Percentiles rank a stretch among this genome's conserved stretches.
Conservation (phyloP, 345 rosid species). For the Gossypium arboreum region DNA sequence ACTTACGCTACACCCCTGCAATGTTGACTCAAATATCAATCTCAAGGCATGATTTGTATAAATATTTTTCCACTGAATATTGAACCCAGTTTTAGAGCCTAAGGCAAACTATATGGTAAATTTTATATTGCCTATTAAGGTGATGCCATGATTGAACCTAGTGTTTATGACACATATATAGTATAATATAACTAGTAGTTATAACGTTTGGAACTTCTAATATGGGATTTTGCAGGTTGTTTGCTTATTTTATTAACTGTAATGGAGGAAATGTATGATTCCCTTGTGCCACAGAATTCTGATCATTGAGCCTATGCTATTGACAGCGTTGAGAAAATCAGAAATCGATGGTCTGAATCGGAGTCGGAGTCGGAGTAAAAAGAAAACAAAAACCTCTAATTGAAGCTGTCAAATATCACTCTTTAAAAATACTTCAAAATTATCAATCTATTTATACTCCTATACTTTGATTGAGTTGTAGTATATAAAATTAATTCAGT, state of each 20-base stretch:
- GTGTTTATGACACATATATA: neutral
- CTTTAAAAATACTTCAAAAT: no score
- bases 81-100: neutral
- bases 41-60: neutral
- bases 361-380: no score
- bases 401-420: no score
- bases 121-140: neutral
- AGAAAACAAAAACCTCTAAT: no score
- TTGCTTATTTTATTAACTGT: neutral
- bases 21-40: slow-evolving; percentile 27
- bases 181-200: neutral
- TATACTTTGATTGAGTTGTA: no score
- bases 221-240: neutral
- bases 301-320: no score
- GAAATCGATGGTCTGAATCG: no score
- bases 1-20: neutral
- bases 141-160: neutral
- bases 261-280: neutral
- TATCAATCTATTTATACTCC: no score
- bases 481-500: no score
- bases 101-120: neutral
- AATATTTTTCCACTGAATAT: slow-evolving; percentile 13
- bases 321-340: no score
- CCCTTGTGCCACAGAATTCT: no score
- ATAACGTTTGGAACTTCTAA: neutral